These are phyloP conservation scores for Phlegmacium glaucopus DNA, from an alignment of 768 basidiomycete genomes.

Conservation along the genomic window DNA sequence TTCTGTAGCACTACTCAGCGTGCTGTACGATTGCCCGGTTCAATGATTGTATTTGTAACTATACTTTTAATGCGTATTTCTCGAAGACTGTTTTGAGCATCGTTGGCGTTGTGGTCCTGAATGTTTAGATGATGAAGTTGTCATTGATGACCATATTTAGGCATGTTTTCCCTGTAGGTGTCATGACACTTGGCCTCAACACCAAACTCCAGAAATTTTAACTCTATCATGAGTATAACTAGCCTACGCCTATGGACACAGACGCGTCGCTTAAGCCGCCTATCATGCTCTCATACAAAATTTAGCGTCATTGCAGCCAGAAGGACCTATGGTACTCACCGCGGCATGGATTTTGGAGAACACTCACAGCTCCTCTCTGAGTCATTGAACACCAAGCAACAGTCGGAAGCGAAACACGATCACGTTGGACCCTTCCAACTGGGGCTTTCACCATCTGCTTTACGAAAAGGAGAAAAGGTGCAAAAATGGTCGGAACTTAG, in stretches of 20 bases:
- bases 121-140: background rate
- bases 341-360: slow-evolving; percentile 33
- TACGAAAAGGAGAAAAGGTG: slow-evolving; percentile 49
- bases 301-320: slow-evolving; percentile 1
- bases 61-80: slow-evolving; percentile 4
- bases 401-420: slow-evolving; percentile 44
- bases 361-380: slow-evolving; percentile 57
- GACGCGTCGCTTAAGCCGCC: slow-evolving; percentile 9
- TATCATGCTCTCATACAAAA: background rate
- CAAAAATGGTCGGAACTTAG: slow-evolving; percentile 82
- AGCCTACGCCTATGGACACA: slow-evolving; percentile 18
- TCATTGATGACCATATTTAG: slow-evolving; percentile 20
- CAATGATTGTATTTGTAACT: slow-evolving; percentile 11
- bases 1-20: slow-evolving; percentile 6
- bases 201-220: slow-evolving; percentile 1
- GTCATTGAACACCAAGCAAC: slow-evolving; percentile 58
- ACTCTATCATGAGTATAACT: slow-evolving; percentile 16
- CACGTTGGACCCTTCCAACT: slow-evolving; percentile 77
- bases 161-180: slow-evolving; percentile 11
- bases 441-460: slow-evolving; percentile 57
- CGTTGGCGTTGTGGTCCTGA: background rate
- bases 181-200: background rate
- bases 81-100: background rate
- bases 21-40: slow-evolving; percentile 3
- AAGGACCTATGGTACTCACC: slow-evolving; percentile 47